phyloP scores from a whole-genome alignment of 352 stramenopile species.

The Albugo laibachii region DNA sequence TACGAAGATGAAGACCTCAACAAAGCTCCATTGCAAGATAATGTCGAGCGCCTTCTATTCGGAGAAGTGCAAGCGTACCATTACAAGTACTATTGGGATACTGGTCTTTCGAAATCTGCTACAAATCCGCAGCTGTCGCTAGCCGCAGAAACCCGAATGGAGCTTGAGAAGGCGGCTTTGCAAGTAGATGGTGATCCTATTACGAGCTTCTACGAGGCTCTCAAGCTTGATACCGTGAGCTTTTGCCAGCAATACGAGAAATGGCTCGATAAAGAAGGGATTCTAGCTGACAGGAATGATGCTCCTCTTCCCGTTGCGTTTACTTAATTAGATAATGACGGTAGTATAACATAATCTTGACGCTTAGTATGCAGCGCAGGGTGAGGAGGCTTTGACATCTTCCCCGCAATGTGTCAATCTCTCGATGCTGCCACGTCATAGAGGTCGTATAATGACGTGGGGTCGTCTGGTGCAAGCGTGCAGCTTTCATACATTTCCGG shows the following conservation, averaged over 20 bases:
- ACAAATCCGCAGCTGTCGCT: conserved; percentile 21
- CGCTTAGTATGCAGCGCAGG: no score
- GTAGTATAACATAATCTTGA: no score
- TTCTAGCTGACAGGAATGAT: conserved; percentile 13
- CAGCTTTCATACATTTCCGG: no score
- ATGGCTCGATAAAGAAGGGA: conserved; percentile 49
- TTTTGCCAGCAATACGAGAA: conserved; percentile 76
- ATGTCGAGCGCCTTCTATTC: conserved; percentile 52
- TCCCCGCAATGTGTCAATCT: no score
- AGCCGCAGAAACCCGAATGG: conserved; percentile 27
- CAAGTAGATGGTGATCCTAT: conserved; percentile 37
- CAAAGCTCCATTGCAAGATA: conserved; percentile 45
- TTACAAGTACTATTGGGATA: conserved; percentile 67
- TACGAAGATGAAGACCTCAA: conserved; percentile 66
- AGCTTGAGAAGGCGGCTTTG: conserved; percentile 33
- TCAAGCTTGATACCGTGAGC: conserved; percentile 44
- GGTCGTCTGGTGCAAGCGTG: no score
- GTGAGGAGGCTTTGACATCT: no score
- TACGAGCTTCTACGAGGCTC: conserved; percentile 35
- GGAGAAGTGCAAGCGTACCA: conserved; percentile 76
- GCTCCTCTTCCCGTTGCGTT: conserved; percentile 45
- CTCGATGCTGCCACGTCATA: no score
- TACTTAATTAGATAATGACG: no score
- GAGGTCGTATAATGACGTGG: no score
- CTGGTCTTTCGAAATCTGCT: background rate